phyloP scores from a whole-genome alignment of 2,329 filamentous ascomycete genomes.

The Trichoderma endophyticum region DNA sequence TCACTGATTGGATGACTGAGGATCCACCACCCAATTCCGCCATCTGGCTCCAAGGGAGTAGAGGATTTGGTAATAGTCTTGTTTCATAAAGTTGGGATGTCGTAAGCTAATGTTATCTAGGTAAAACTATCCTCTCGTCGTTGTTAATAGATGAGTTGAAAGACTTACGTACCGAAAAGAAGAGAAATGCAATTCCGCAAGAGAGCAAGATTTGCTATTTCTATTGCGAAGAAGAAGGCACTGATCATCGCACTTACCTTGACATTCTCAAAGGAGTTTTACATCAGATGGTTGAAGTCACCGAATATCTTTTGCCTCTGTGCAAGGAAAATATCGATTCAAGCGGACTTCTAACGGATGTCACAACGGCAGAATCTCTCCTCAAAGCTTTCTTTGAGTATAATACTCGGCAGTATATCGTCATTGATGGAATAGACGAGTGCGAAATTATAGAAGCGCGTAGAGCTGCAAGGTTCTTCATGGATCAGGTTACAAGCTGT shows the following conservation, averaged over 20 bases:
- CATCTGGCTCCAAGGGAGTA: not conserved
- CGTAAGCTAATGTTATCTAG: not conserved
- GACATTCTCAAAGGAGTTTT: not conserved
- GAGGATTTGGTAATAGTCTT: not conserved
- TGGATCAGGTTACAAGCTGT: not conserved
- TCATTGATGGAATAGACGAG: constrained; percentile 6
- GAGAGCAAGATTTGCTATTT: not conserved
- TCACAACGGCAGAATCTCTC: not conserved
- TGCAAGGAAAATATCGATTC: not conserved
- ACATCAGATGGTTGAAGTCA: not conserved
- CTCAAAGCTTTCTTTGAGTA: not conserved
- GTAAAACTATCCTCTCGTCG: not conserved
- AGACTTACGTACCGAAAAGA: not conserved
- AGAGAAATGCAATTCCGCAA: not conserved
- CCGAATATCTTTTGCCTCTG: not conserved
- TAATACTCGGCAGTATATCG: not conserved
- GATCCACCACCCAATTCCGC: not conserved
- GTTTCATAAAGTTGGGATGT: not conserved
- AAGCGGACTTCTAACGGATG: not conserved
- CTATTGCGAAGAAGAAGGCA: constrained; percentile 7
- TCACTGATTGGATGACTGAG: not conserved
- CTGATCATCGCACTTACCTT: not conserved
- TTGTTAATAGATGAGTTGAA: not conserved
- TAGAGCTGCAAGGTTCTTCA: not conserved
- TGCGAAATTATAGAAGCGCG: not conserved